phyloP scores from a whole-genome alignment of 148 eudicot species.

The Rheum nobile region DNA sequence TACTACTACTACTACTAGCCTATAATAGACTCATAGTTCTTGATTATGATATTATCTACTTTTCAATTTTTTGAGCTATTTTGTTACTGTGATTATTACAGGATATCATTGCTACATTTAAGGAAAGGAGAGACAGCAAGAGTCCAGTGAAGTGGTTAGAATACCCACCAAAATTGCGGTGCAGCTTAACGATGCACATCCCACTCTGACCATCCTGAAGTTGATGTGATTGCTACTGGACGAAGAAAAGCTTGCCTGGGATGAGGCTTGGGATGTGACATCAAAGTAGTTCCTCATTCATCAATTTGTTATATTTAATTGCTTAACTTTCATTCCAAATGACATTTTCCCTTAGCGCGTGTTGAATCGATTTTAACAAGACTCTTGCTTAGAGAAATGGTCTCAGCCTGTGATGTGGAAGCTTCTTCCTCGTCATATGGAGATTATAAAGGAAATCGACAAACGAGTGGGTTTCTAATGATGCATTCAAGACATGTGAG shows the following conservation, averaged over 20 bases:
- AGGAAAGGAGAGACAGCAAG: conserved; percentile 62
- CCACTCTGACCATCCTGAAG: conserved; percentile 92
- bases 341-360: conserved; percentile 4
- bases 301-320: not conserved
- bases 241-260: conserved; percentile 97
- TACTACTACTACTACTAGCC: not conserved
- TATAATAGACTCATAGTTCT: not conserved
- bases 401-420: conserved; percentile 92
- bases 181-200: conserved; percentile 98
- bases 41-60: not conserved
- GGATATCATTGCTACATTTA: conserved; percentile 86
- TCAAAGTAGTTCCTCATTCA: conserved; percentile 30
- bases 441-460: conserved; percentile 90
- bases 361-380: conserved; percentile 31
- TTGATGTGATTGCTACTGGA: conserved; percentile 92
- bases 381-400: conserved; percentile 97
- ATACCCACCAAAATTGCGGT: conserved; percentile 87
- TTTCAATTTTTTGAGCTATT: not conserved
- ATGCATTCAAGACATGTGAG: conserved; percentile 32
- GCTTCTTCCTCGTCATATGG: conserved; percentile 99
- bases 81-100: conserved; percentile 22
- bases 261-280: conserved; percentile 94
- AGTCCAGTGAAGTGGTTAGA: conserved; percentile 58
- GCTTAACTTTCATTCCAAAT: not conserved
- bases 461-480: conserved; percentile 43